Evolutionary conservation across 2,329 filamentous ascomycete genomes (phyloP).

Genomic region (Botrytis pseudocinerea): DNA sequence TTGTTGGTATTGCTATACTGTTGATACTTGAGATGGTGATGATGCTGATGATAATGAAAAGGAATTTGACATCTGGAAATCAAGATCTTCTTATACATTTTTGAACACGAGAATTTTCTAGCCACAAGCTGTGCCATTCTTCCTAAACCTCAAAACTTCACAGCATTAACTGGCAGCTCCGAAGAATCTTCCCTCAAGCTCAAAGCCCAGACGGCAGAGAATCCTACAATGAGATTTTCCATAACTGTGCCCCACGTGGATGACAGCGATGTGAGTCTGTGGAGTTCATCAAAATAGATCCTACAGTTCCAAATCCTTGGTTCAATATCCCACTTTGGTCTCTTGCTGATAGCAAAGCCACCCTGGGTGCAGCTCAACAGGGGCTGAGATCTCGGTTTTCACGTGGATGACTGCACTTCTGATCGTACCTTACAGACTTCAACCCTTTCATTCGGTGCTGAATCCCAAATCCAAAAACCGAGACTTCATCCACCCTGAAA

Average conservation of each 20-base stretch:
- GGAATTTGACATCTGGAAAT: background rate
- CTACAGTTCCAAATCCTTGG: slow-evolving; percentile 12
- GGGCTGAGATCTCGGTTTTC: slow-evolving; percentile 6
- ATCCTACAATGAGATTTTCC: background rate
- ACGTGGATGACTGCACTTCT: slow-evolving; percentile 18
- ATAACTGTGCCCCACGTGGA: background rate
- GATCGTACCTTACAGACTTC: slow-evolving; percentile 10
- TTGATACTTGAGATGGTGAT: background rate
- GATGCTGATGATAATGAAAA: slow-evolving; percentile 8
- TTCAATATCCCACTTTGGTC: background rate
- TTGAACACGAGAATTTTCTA: background rate
- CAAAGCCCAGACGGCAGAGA: slow-evolving; percentile 1
- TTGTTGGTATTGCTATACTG: background rate
- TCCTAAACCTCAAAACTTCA: background rate
- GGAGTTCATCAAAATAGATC: slow-evolving; percentile 9
- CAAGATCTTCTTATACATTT: slow-evolving; percentile 5
- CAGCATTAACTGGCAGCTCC: background rate
- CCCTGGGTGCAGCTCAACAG: background rate
- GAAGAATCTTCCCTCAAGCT: background rate
- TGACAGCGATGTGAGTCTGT: background rate
- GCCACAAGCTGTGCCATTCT: background rate
- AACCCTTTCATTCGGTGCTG: background rate
- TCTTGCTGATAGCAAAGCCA: background rate
- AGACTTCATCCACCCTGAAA: background rate
- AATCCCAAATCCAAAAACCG: background rate